Evolutionary conservation across 768 basidiomycete genomes (phyloP), one percentile per base, ranked within the genome.

Genomic region (Termitomyces sp.): DNA sequence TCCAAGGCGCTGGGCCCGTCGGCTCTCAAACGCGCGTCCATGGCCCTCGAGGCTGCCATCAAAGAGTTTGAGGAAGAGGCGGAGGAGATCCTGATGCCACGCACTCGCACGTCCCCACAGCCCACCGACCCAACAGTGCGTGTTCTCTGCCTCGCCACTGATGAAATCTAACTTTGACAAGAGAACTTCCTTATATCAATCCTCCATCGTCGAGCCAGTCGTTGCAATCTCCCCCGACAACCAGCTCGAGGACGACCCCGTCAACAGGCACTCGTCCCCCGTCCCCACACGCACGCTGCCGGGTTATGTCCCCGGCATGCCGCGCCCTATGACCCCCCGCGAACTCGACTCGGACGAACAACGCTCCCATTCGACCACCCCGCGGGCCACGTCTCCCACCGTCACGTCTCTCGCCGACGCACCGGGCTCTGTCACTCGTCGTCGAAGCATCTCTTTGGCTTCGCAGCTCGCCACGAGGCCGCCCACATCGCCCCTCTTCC

Each of bases 291-390:
- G 82, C 45, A 82, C 76, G 3, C 66, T 90, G 22, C 91, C 92
- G 55, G 92, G 92, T 15, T 94, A 94, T 70, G 85, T 92, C 56
- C 92, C 92, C 24, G 92, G 92, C 12, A 94, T 94, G 92, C 88
- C 89, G 22, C 77, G 92, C 42, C 92, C 92, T 18, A 92, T 93
- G 88, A 93, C 92, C 6, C 92, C 92, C n/a, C 86, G 84, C 56
- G 88, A 90, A 61, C 73, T 81, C 33, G 92, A 92, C 49, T 67
- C 78, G 29, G 90, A 92, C 55, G 88, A 91, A 58, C 81, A 83
- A 64, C 74, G 81, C 45, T 84, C 84, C 9, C 86, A 83, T 57
- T 88, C 87, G 0, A 85, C 86, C 48, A 94, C 91, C 4, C 91
- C 91, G 56, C 86, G 91, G 55, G 90, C 91, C 18, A 85, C 84